Evolutionary conservation across 2,329 filamentous ascomycete species (phyloP), one percentile per base, ranked within the genome.

Genomic region (Xylariomycetidae sp.): DNA sequence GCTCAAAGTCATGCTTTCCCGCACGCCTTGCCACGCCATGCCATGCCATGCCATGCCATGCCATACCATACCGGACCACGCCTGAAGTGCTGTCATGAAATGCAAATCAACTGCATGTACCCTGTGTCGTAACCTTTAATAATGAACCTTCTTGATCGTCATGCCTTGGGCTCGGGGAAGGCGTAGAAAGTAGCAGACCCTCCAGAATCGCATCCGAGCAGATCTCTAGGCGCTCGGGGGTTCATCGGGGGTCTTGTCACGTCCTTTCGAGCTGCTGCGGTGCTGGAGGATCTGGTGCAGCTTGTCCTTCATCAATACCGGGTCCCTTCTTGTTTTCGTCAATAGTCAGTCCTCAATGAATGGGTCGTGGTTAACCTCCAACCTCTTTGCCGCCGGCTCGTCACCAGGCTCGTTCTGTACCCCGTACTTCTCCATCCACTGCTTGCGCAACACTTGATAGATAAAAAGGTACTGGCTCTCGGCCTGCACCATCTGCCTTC

Each of bases 401-500:
- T 53, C 47, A 18, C 41, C 49, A 10, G 54, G 49, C 23, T 62
- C 55, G 18, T 60, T 58, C 22, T 30, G 42, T 15, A 49, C 37
- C 9, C 67, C 65, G 50, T 83, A 78, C 50, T 71, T 79, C 20
- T 85, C 78, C 40, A 77, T 63, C 79, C 84, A 89, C 34, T 78
- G 65, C 55, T 87, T 82, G 32, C 78, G 74, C 50, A 95, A 59
- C 2, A 93, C 85, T 51, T 88, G 79, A 62, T 98, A 96, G 37
- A 98, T 75, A 57, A 96, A 95, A 23, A 76, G 62, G 50, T 85
- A 92, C 57, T 98, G 92, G 29, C 72, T 58, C 48, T 90, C 84
- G 28, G 85, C 82, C 62, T 96, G 92, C 5, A 98, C 92, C 92
- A 98, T 98, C 61, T 82, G 85, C 65, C 86, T 85, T 13, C 92